Evolutionary conservation across 2,329 filamentous ascomycete species (phyloP), one percentile per base, ranked within the genome.

Genomic region (Chrysoporthe cubensis): DNA sequence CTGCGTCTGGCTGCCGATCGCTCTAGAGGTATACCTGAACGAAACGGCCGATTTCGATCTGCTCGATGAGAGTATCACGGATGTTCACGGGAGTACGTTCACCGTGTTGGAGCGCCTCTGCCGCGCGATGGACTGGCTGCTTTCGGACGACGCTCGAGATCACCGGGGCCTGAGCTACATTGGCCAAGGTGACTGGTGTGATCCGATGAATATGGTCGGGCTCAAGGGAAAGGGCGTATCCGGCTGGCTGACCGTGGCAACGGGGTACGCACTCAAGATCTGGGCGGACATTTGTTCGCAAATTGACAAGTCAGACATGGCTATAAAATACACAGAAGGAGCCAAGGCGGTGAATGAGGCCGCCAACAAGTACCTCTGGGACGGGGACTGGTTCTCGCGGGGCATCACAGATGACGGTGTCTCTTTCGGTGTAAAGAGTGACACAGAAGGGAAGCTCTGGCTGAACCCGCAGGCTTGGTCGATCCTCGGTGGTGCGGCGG

Each of bases 161-260:
- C 74, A 80, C 32, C 82, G 84, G 3, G 85, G 85, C 0, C 78
- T 88, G 7, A 86, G 83, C 73, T 87, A 83, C 76, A 87, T 87
- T 70, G 84, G 84, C 0, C 85, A 87, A 74, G 85, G 85, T 46
- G 85, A 88, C 73, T 88, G 85, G 85, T 88, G 85, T 71, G 85
- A 87, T 69, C 85, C 85, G 3, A 85, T 87, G 82, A 88, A 88
- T 75, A 88, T 88, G 85, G 85, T 86, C n/a, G 85, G 85, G 4
- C 85, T 84, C 73, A 86, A 86, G 73, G 85, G 85, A 50, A 80
- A 81, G 64, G 85, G 85, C 34, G 85, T 88, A 1, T 87, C 85
- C 0, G 85, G 84, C 26, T 88, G 85, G 85, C 80, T 87, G 44
- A 87, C 85, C 0, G 78, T 87, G 1, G 85, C 85, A 6, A 87